phyloP scores from a whole-genome alignment of 2,329 filamentous ascomycete species.

The Fusarium cicatricum region DNA sequence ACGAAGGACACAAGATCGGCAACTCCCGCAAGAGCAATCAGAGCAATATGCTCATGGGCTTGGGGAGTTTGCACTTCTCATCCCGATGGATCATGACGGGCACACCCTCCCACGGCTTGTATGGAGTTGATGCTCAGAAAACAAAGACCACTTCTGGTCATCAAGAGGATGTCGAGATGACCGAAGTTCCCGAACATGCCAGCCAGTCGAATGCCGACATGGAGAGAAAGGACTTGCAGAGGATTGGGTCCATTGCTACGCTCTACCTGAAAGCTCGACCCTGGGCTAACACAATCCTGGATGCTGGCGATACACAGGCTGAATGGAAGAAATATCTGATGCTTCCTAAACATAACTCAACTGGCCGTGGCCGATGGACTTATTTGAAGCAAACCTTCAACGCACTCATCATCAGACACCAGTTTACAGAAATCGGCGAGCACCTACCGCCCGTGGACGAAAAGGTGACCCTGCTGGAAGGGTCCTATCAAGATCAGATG shows the following conservation, averaged over 20 bases:
- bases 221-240: constrained; percentile 70
- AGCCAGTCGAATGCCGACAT: constrained; percentile 53
- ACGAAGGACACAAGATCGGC: constrained; percentile 89
- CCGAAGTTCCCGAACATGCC: background rate
- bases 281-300: constrained; percentile 71
- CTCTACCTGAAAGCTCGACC: constrained; percentile 80
- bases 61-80: constrained; percentile 68
- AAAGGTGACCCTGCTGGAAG: constrained; percentile 76
- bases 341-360: constrained; percentile 60
- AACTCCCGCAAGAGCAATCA: constrained; percentile 64
- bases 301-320: constrained; percentile 64
- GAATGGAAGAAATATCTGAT: constrained; percentile 80
- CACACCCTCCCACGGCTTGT: constrained; percentile 85
- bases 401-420: constrained; percentile 83
- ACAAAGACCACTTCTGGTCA: background rate
- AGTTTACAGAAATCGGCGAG: constrained; percentile 71
- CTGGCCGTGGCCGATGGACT: constrained; percentile 64
- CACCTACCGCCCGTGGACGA: constrained; percentile 78
- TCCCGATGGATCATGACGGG: constrained; percentile 90
- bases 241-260: constrained; percentile 70
- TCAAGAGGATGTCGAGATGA: background rate
- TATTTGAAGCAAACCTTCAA: constrained; percentile 77
- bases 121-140: constrained; percentile 63
- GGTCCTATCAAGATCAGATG: constrained; percentile 84
- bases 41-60: constrained; percentile 62